Base-by-base conservation (phyloP, 305 asterid species). In the Rubia peregrina region DNA sequence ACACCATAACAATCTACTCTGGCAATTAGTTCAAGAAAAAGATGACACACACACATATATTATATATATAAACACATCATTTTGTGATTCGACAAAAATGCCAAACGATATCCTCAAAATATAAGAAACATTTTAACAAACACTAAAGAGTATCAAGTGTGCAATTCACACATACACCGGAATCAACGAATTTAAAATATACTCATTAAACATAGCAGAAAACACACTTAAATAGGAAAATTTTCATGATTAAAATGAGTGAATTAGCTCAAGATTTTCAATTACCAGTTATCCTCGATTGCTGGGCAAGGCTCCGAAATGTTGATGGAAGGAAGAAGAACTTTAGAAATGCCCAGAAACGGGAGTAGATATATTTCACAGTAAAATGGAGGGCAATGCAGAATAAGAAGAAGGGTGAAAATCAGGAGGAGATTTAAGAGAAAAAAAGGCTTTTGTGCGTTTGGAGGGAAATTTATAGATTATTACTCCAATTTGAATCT, bases 391-490 rank as follows among this genome's bases (percentile, higher is more conserved):
- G 33, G 30, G 62, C 38, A 2, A 9, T 9, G 36, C 61, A 55
- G 62, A 21, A 21, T 1, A 11, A 21, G 22, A 41, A 26, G 19
- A 11, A 22, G 10, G 64, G 2, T 10, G 38, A 13, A 24, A 13
- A 26, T 38, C 4, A 41, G 38, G 41, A 60, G 36, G 17, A 24
- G 38, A 60, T 24, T 59, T 40, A 3, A 7, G 21, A 21, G 1
- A 17, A 36, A 33, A 36, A 12, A 26, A 36, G 49, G 14, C 9
- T 49, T 12, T 40, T 63, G 22, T 22, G 61, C 59, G 17, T 75
- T 70, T 70, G 79, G 71, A 65, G 79, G 74, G 79, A 76, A 78
- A 78, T 78, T 48, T 33, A 74, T 13, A 13, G 38, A 60, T 6
- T 41, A 19, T 73, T 67, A 24, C 57, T 44, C 57, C 16, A 30